phyloP scores from a whole-genome alignment of 2,329 filamentous ascomycete genomes.

The Thielaviopsis euricoi region DNA sequence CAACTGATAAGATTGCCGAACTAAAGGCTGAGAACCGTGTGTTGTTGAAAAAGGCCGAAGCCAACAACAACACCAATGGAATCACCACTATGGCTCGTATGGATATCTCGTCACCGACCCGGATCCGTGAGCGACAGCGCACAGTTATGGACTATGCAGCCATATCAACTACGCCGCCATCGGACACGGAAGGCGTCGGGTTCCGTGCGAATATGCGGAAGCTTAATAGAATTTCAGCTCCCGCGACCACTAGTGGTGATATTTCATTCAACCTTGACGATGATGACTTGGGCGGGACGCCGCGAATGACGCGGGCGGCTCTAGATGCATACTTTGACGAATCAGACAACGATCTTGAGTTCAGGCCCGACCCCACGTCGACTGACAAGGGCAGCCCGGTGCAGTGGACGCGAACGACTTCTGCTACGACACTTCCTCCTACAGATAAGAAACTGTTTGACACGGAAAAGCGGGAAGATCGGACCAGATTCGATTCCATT shows the following conservation, averaged over 20 bases:
- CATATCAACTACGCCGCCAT: neutral
- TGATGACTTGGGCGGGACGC: neutral
- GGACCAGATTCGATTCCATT: neutral
- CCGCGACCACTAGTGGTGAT: neutral
- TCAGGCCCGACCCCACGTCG: slow-evolving; percentile 1
- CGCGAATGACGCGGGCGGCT: slow-evolving; percentile 15
- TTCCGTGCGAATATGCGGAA: neutral
- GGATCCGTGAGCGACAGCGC: neutral
- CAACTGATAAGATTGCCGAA: slow-evolving; percentile 38
- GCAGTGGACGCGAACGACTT: neutral
- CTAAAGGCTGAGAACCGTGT: slow-evolving; percentile 36
- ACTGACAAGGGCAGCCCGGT: slow-evolving; percentile 7
- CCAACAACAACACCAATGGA: neutral
- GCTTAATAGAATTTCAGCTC: neutral
- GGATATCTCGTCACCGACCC: neutral
- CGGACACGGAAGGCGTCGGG: neutral
- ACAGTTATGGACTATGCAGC: neutral
- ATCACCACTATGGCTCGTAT: neutral
- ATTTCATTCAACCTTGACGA: neutral
- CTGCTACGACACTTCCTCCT: neutral
- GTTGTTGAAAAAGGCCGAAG: slow-evolving; percentile 16
- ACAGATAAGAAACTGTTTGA: neutral
- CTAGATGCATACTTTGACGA: slow-evolving; percentile 22
- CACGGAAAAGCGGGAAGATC: neutral
- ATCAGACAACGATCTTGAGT: slow-evolving; percentile 11